These are phyloP conservation scores for Crepidotus variabilis DNA, from an alignment of 768 basidiomycete genomes.

Conservation along the genomic window DNA sequence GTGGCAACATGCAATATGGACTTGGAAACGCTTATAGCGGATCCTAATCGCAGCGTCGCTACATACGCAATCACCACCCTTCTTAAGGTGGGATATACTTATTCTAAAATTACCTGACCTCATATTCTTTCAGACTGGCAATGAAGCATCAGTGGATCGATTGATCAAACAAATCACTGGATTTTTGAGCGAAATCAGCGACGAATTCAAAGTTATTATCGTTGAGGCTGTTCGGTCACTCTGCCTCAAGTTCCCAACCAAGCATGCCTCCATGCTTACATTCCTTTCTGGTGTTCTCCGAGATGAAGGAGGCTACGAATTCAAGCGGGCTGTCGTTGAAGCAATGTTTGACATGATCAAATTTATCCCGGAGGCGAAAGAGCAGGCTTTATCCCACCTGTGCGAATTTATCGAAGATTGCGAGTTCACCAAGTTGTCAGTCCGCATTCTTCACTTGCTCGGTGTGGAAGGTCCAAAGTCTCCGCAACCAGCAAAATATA, in stretches of 20 bases:
- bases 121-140: slow-evolving; percentile 70
- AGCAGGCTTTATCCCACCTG: slow-evolving; percentile 94
- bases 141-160: slow-evolving; percentile 97
- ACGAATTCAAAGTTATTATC: slow-evolving; percentile 99
- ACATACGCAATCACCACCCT: slow-evolving; percentile 98
- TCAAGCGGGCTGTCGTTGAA: slow-evolving; percentile 98
- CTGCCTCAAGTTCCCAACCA: slow-evolving; percentile 97
- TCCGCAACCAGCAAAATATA: slow-evolving; percentile 96
- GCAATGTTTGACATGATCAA: slow-evolving; percentile 99
- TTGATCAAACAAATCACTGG: slow-evolving; percentile 99
- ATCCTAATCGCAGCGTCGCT: slow-evolving; percentile 92
- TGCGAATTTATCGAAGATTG: slow-evolving; percentile 99
- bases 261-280: slow-evolving; percentile 94
- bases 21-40: slow-evolving; percentile 93
- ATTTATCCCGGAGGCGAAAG: slow-evolving; percentile 92
- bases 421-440: slow-evolving; percentile 98
- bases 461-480: slow-evolving; percentile 96
- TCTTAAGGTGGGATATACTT: slow-evolving; percentile 64
- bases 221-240: slow-evolving; percentile 98
- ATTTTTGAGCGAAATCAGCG: slow-evolving; percentile 99
- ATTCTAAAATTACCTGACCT: background rate
- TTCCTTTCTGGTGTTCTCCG: slow-evolving; percentile 96
- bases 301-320: slow-evolving; percentile 99
- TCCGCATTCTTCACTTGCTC: slow-evolving; percentile 91
- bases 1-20: slow-evolving; percentile 95